phyloP scores from a whole-genome alignment of 2,329 filamentous ascomycete genomes.

The Bipolaris victoriae region DNA sequence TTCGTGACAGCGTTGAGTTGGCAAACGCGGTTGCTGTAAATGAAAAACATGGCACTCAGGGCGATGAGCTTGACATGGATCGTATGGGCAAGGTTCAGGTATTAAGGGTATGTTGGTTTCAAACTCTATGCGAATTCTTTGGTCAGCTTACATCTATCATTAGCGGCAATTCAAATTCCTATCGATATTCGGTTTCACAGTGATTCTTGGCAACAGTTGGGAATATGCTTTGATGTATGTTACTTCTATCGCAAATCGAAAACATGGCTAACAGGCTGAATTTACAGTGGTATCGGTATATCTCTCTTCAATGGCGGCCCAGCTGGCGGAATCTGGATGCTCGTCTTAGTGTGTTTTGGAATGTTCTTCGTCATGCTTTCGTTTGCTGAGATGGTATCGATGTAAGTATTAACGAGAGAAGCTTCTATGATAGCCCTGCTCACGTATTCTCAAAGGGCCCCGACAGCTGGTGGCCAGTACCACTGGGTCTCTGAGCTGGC shows the following conservation, averaged over 20 bases:
- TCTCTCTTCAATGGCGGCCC: conserved; percentile 37
- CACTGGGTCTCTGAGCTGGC: conserved; percentile 47
- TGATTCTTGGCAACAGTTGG: conserved; percentile 23
- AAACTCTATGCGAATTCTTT: neutral
- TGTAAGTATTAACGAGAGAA: conserved; percentile 22
- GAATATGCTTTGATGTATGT: conserved; percentile 21
- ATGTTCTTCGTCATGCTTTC: conserved; percentile 33
- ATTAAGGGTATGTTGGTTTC: conserved; percentile 12
- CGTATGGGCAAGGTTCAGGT: conserved; percentile 35
- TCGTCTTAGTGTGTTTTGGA: conserved; percentile 31
- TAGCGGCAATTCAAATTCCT: conserved; percentile 24
- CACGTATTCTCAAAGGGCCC: conserved; percentile 25
- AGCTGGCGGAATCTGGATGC: conserved; percentile 40
- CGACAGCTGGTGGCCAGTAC: conserved; percentile 43
- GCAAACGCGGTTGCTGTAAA: neutral
- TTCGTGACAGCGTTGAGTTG: conserved; percentile 1
- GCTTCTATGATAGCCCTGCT: neutral
- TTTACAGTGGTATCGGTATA: conserved; percentile 26
- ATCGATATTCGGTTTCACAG: conserved; percentile 21
- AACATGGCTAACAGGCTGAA: conserved; percentile 25
- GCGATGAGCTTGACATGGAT: conserved; percentile 28
- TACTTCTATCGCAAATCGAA: neutral
- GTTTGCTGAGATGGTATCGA: conserved; percentile 46
- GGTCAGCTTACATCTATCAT: neutral
- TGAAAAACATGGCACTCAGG: conserved; percentile 24